These are phyloP conservation scores for Ramalina intermedia DNA, from an alignment of 495 filamentous ascomycete species.

Conservation along the genomic window DNA sequence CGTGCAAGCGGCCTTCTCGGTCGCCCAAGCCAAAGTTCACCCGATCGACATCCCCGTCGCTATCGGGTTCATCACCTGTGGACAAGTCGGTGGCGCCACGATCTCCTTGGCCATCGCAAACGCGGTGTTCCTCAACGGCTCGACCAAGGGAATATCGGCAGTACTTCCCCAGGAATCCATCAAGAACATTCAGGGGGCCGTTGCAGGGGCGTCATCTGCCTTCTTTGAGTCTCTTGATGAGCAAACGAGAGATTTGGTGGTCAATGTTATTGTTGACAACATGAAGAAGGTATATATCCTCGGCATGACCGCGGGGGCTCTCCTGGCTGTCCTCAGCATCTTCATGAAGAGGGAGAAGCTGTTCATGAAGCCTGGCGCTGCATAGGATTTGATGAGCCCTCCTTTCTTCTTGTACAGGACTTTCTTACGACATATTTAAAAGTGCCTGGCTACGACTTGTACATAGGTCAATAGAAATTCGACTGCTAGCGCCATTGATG, in stretches of 20 bases:
- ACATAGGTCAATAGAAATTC: no score
- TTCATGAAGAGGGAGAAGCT: conserved; percentile 42
- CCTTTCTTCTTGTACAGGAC: no score
- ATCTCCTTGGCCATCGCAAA: conserved; percentile 41
- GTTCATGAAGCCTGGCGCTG: conserved; percentile 3
- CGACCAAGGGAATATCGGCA: not conserved
- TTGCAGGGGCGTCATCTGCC: conserved; percentile 31
- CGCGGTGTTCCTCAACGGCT: conserved; percentile 34
- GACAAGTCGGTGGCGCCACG: conserved; percentile 35
- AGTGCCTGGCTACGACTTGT: no score
- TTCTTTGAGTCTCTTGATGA: conserved; percentile 25
- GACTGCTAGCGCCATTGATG: no score
- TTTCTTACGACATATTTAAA: no score
- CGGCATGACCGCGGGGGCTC: conserved; percentile 31
- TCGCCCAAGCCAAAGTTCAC: conserved; percentile 33
- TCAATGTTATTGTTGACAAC: conserved; percentile 34
- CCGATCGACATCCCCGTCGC: conserved; percentile 25
- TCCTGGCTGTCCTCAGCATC: conserved; percentile 29
- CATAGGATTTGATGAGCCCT: not conserved
- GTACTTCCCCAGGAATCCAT: conserved; percentile 24
- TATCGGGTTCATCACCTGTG: conserved; percentile 32
- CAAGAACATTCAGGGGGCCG: conserved; percentile 28
- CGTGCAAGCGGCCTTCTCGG: conserved; percentile 33
- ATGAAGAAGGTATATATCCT: conserved; percentile 39
- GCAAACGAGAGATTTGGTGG: conserved; percentile 21